A percentile compares a stretch with the other conserved stretches of the same genome.
Conservation (phyloP, 2,329 filamentous ascomycete species). For the Fusarium brachygibbosum region DNA sequence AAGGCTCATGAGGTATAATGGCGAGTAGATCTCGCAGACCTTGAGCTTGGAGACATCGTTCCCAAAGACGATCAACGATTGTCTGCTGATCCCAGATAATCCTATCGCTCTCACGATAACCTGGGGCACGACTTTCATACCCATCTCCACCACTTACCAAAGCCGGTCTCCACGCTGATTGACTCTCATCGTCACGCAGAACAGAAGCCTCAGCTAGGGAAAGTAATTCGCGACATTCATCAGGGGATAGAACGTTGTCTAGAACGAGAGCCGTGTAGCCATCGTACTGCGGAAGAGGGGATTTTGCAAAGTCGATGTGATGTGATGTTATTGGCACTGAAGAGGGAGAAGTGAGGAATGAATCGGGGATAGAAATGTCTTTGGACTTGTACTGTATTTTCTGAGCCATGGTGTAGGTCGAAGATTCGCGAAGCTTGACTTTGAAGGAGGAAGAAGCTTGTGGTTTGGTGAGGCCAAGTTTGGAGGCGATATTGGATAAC, state of each 20-base stretch:
- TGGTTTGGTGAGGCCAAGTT: conserved; percentile 37
- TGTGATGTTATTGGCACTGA: conserved; percentile 57
- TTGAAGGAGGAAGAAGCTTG: conserved; percentile 3
- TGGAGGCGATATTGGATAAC: conserved; percentile 44
- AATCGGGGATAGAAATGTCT: conserved; percentile 55
- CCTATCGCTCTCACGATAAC: conserved; percentile 77
- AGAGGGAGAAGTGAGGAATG: conserved; percentile 61
- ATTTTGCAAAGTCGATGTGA: conserved; percentile 66
- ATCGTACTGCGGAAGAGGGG: conserved; percentile 65
- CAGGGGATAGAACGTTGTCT: conserved; percentile 66
- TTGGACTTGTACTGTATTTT: conserved; percentile 50
- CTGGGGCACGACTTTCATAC: conserved; percentile 64
- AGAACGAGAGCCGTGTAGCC: conserved; percentile 69
- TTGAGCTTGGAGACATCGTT: conserved; percentile 63
- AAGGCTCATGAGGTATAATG: conserved; percentile 50
- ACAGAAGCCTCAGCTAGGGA: conserved; percentile 67
- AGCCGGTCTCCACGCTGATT: conserved; percentile 73
- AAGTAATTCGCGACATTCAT: conserved; percentile 72
- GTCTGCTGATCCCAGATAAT: conserved; percentile 80
- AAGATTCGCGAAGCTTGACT: conserved; percentile 10
- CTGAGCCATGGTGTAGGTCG: conserved; percentile 1
- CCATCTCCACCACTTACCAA: conserved; percentile 76
- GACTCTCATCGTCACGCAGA: conserved; percentile 22
- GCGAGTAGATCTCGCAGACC: conserved; percentile 59
- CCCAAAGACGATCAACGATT: conserved; percentile 73